phyloP scores from a whole-genome alignment of 129 eudicot species.

The Lactuca saligna region DNA sequence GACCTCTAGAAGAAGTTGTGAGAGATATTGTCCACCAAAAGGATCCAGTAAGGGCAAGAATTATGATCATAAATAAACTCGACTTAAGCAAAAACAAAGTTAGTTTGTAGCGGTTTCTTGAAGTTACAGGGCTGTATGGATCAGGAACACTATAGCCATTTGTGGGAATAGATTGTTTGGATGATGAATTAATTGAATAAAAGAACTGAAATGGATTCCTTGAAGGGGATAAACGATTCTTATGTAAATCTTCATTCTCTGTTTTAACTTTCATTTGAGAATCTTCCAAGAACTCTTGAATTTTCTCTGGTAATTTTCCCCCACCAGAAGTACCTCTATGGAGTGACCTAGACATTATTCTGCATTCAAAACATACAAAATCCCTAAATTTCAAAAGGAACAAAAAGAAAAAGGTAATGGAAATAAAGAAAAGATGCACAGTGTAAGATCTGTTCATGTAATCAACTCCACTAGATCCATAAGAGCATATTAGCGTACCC shows the following conservation, averaged over 20 bases:
- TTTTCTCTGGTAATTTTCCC: constrained; percentile 56
- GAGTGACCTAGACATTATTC: constrained; percentile 87
- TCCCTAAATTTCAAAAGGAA: constrained; percentile 11
- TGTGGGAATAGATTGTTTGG: constrained; percentile 47
- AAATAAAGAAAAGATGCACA: constrained; percentile 14
- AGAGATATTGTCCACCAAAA: constrained; percentile 95
- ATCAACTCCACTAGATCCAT: constrained; percentile 31
- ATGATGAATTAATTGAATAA: constrained; percentile 46
- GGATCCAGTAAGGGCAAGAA: constrained; percentile 88
- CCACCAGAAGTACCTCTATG: constrained; percentile 79
- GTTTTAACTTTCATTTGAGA: constrained; percentile 75
- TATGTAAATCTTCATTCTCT: constrained; percentile 74
- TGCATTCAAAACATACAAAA: constrained; percentile 34
- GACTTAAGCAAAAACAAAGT: constrained; percentile 58
- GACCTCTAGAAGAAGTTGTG: constrained; percentile 61
- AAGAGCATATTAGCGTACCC: constrained; percentile 12
- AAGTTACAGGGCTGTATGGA: constrained; percentile 49
- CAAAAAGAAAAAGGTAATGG: background rate
- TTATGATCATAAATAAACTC: constrained; percentile 68
- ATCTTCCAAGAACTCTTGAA: constrained; percentile 68
- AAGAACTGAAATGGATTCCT: constrained; percentile 56
- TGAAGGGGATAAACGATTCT: constrained; percentile 33
- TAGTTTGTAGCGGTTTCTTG: constrained; percentile 64
- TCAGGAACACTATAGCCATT: constrained; percentile 60
- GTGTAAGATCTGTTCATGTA: constrained; percentile 36